Percentiles rank a stretch among this genome's conserved stretches.
Conservation (phyloP, 495 filamentous ascomycete species). For the Tuber aestivum region DNA sequence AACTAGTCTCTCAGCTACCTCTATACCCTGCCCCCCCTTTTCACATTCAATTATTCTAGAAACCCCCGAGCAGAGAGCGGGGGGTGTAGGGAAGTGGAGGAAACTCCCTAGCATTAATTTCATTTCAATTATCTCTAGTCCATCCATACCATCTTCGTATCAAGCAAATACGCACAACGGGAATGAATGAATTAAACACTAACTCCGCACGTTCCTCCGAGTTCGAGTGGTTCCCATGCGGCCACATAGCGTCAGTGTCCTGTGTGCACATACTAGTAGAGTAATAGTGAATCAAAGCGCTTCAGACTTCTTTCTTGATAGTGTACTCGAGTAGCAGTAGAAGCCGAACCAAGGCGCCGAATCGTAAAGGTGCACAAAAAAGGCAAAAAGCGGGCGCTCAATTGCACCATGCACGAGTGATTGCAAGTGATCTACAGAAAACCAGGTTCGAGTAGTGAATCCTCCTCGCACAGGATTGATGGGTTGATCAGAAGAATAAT, state of each 20-base stretch:
- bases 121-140: not conserved
- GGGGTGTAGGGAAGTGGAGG: not conserved
- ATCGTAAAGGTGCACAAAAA: not conserved
- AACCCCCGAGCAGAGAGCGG: not conserved
- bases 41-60: not conserved
- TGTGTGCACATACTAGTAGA: not conserved
- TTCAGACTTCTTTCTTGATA: not conserved
- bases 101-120: not conserved
- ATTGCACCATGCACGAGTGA: not conserved
- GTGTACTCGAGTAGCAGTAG: not conserved
- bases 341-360: not conserved
- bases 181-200: not conserved
- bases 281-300: not conserved
- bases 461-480: not conserved
- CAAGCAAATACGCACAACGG: not conserved
- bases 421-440: constrained; percentile 1
- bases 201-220: not conserved
- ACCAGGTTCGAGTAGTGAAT: not conserved
- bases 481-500: not conserved
- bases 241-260: not conserved
- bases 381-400: constrained; percentile 1
- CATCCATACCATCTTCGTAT: not conserved
- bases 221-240: not conserved
- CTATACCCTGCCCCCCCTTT: not conserved
- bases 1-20: not conserved